Evolutionary conservation across 2,329 filamentous ascomycete species (phyloP).

Genomic region (Lasiodiplodia gonubiensis): DNA sequence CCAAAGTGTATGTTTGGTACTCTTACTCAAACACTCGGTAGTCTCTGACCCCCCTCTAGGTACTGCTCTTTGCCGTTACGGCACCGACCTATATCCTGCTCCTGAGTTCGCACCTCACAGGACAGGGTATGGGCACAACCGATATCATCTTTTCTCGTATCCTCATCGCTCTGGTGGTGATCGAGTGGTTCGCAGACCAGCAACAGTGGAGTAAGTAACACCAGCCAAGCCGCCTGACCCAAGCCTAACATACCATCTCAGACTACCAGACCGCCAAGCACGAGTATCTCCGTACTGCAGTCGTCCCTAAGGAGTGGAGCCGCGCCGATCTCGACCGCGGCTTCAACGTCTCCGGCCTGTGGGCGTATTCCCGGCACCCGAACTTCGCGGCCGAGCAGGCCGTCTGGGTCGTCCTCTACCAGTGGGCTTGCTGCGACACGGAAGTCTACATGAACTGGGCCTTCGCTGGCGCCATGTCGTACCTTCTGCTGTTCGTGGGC

Average conservation of each 20-base stretch:
- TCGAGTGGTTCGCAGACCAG: slow-evolving; percentile 83
- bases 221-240: not conserved
- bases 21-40: slow-evolving; percentile 26
- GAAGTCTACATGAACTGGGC: slow-evolving; percentile 80
- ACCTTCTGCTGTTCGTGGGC: slow-evolving; percentile 83
- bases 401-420: slow-evolving; percentile 86
- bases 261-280: slow-evolving; percentile 83
- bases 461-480: slow-evolving; percentile 68
- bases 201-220: slow-evolving; percentile 79
- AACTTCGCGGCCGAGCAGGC: slow-evolving; percentile 94
- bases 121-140: slow-evolving; percentile 53
- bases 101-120: slow-evolving; percentile 69
- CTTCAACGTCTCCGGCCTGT: slow-evolving; percentile 83
- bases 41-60: slow-evolving; percentile 42
- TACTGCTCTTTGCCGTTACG: slow-evolving; percentile 79
- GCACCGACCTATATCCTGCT: slow-evolving; percentile 85
- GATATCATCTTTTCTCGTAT: slow-evolving; percentile 64
- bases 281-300: slow-evolving; percentile 73
- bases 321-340: slow-evolving; percentile 85
- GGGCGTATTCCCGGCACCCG: slow-evolving; percentile 87
- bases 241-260: slow-evolving; percentile 39
- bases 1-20: slow-evolving; percentile 61
- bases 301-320: slow-evolving; percentile 67
- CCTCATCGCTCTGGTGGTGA: slow-evolving; percentile 63
- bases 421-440: slow-evolving; percentile 81